Evolutionary conservation across 768 basidiomycete species (phyloP), one percentile per base, ranked within the genome.

Genomic region (Pleurotus sapidus): DNA sequence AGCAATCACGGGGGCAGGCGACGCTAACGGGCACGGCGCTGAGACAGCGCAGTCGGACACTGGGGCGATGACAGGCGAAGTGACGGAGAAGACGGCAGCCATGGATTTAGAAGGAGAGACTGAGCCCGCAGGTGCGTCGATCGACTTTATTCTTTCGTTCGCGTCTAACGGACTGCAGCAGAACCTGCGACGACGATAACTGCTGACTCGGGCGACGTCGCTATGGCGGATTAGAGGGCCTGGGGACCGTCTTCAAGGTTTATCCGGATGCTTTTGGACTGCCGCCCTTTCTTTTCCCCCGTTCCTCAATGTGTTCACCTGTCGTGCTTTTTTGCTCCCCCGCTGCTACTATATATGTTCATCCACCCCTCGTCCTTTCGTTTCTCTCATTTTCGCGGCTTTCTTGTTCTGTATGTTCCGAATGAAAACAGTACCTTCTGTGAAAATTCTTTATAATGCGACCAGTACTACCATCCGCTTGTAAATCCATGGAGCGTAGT

Each of bases 81-180:
- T 72, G 3, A 64, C 66, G 17, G 64, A 66, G 12, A 69, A 63
- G 5, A 68, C 72, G 5, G 68, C 68, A 37, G 67, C 64, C 23
- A 59, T 75, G 27, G 70, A 70, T 64, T 61, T 77, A 63, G 74
- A 77, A 61, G 74, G 72, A 8, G 17, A 45, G 42, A 9, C 14
- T 5, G 42, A 45, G 42, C 12, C n/a, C 11, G 9, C n/a, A 17
- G 20, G 42, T 34, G 4, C 14, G n/a, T 15, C 4, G 42, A 18
- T 45, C 20, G 6, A 23, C 6, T 45, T 45, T 23, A 17, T 45
- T 15, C 11, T 9, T 8, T 12, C 12, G 42, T 23, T 14, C 42
- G 14, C 7, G 20, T 45, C n/a, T 45, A 14, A 45, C 42, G 4
- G 39, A 45, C 42, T 9, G n/a, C 42, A 40, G 1, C 14, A 23